Evolutionary conservation across 176 grass and related monocot genomes (phyloP), one percentile per base, ranked within the genome.

Genomic region (Guadua angustifolia): DNA sequence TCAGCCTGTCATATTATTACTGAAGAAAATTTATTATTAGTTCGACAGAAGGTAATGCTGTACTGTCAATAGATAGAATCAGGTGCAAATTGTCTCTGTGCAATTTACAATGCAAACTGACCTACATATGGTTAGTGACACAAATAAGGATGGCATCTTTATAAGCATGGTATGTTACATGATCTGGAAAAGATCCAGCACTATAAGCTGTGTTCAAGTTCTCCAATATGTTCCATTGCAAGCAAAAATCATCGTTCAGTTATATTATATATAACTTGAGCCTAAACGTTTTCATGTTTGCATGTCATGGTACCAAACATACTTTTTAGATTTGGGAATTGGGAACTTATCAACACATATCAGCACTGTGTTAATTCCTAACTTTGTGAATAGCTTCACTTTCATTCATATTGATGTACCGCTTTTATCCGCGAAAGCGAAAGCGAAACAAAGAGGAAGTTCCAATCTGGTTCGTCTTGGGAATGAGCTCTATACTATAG

Each of bases 1-100:
- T 69, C 6, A 70, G 13, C 17, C 46, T 61, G 10, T 55, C 38
- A 65, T 71, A 66, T 33, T 82, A 26, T 38, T 45, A 78, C 7
- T 77, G 18, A 82, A 45, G 56, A 81, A 81, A 77, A 17, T 38
- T 4, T 57, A n/a, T 82, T 77, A 21, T 33, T 82, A 29, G 57
- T 81, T 53, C 3, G 52, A 56, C 18, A 63, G 13, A 70, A 86
- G 56, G 19, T 82, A 15, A 63, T 50, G 49, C 25, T 56, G 25
- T 77, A 70, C 18, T 81, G 38, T 9, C n/a, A 55, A 24, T 51
- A 69, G 25, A 60, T 70, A 63, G 7, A 59, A 12, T 51, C 6
- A 10, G 67, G 38, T 58, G 60, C 14, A 78, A 39, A 18, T n/a
- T 61, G 3, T 83, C 32, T 70, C 42, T 69, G 17, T 70, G 58